Base-by-base conservation (phyloP, 116 monocot species). In the Zostera marina region DNA sequence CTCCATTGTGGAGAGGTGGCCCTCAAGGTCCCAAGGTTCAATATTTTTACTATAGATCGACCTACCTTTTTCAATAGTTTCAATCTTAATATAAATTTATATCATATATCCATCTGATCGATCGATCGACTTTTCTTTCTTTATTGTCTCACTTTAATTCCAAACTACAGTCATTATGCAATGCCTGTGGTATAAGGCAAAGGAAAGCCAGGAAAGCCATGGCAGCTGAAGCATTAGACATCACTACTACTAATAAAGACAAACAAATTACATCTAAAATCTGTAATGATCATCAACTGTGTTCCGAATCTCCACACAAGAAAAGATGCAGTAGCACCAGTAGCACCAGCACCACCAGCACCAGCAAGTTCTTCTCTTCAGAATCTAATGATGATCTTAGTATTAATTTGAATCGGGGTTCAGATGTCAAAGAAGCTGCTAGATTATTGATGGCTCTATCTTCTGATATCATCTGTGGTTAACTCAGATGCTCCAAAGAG, bases 381-480 rank as follows among this genome's bases (percentile, higher is more conserved):
- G 19, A 62, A 24, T 63, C 72, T 5, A 68, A 80, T 21, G 80
- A 80, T 41, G 80, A 80, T 41, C 42, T 66, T 7, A 52, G 59
- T 7, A 62, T 81, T 16, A 60, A 68, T 0, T 68, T 79, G 56
- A 76, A 61, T 22, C 63, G 60, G 58, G 73, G 62, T 38, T 41
- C 39, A 60, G 85, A 85, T 44, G 91, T 85, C 63, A 80, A 66
- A 56, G 82, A 83, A 54, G 92, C 82, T 9, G 87, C 92, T 5
- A 75, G 83, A 12, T 62, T 92, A 61, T 64, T 92, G 39, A 91
- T 92, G 92, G 84, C 76, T 60, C 59, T 92, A 11, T 91, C 91
- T 17, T 85, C 74, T 54, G 77, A 81, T 23, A 65, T 89, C 22
- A 66, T 84, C 43, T 68, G 53, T 20, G 52, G 73, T 63, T 81